These are phyloP conservation scores for Cryptococcus depauperatus DNA, from an alignment of 1,284 basidiomycete genomes.

Conservation along the genomic window DNA sequence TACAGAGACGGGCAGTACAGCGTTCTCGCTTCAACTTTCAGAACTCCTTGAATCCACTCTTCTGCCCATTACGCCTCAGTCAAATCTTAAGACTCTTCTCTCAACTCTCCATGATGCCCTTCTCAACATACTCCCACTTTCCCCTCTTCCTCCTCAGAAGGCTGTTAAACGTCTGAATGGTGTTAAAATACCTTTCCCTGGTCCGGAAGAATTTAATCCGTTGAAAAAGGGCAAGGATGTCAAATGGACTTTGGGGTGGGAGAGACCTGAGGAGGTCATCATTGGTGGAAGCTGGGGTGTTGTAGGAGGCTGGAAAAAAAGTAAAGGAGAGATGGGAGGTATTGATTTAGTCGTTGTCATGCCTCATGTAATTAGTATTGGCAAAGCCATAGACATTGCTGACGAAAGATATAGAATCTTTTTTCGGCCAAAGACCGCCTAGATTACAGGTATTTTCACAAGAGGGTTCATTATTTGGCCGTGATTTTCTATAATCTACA, in stretches of 20 bases:
- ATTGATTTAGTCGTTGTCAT: slow-evolving; percentile 82
- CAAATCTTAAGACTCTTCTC: slow-evolving; percentile 59
- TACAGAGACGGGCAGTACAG: slow-evolving; percentile 29
- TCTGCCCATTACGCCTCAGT: slow-evolving; percentile 47
- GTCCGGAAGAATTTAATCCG: slow-evolving; percentile 52
- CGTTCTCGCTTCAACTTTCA: slow-evolving; percentile 51
- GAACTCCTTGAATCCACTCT: slow-evolving; percentile 74
- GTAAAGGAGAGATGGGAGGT: slow-evolving; percentile 52
- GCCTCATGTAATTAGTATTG: slow-evolving; percentile 57
- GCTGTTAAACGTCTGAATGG: slow-evolving; percentile 54
- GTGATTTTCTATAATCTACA: slow-evolving; percentile 61
- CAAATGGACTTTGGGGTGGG: slow-evolving; percentile 59
- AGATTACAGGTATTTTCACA: slow-evolving; percentile 85
- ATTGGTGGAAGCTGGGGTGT: slow-evolving; percentile 51
- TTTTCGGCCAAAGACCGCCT: slow-evolving; percentile 95
- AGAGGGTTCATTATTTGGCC: slow-evolving; percentile 83
- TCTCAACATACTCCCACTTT: slow-evolving; percentile 51
- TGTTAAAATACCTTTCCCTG: slow-evolving; percentile 51
- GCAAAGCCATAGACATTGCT: neutral
- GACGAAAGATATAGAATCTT: slow-evolving; percentile 40
- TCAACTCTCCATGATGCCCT: slow-evolving; percentile 65
- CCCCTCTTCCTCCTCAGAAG: slow-evolving; percentile 55
- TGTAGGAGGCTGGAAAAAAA: slow-evolving; percentile 52
- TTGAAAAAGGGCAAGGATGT: slow-evolving; percentile 58
- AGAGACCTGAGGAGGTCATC: slow-evolving; percentile 50